Evolutionary conservation across 2,329 filamentous ascomycete species (phyloP).

Genomic region (Microcyclospora tardicrescens): DNA sequence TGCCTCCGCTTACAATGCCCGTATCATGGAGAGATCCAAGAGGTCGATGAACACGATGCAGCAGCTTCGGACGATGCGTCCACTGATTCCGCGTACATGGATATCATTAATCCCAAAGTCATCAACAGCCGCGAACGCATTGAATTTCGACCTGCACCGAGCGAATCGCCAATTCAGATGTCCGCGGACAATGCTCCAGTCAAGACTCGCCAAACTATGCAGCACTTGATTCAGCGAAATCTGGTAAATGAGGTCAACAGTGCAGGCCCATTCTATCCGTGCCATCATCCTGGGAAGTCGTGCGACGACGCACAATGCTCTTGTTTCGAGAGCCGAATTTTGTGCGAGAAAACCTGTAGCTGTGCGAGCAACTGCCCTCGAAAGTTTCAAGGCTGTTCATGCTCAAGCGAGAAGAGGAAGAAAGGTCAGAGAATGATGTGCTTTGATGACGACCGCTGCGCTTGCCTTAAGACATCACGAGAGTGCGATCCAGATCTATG

Average conservation of each 20-base stretch:
- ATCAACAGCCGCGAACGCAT: slow-evolving; percentile 20
- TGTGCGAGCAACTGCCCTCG: slow-evolving; percentile 48
- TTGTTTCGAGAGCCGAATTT: slow-evolving; percentile 48
- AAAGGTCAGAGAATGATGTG: slow-evolving; percentile 30
- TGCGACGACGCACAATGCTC: slow-evolving; percentile 50
- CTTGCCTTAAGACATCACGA: slow-evolving; percentile 58
- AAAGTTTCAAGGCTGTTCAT: slow-evolving; percentile 32
- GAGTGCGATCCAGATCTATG: slow-evolving; percentile 75
- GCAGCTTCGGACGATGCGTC: neutral
- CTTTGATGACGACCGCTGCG: slow-evolving; percentile 39
- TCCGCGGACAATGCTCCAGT: no score
- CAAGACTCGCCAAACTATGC: no score
- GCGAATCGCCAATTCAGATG: neutral
- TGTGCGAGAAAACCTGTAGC: slow-evolving; percentile 62
- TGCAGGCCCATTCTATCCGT: slow-evolving; percentile 49
- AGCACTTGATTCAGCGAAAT: no score
- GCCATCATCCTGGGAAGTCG: slow-evolving; percentile 50
- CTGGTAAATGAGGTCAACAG: slow-evolving; percentile 21
- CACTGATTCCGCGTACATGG: slow-evolving; percentile 2
- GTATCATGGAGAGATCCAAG: slow-evolving; percentile 29
- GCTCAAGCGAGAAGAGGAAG: slow-evolving; percentile 18
- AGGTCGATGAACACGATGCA: slow-evolving; percentile 11
- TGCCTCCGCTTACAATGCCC: slow-evolving; percentile 23
- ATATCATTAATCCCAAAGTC: slow-evolving; percentile 20
- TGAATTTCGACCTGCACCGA: slow-evolving; percentile 9